phyloP scores from a whole-genome alignment of 257 asterid species.

The Catharanthus roseus region DNA sequence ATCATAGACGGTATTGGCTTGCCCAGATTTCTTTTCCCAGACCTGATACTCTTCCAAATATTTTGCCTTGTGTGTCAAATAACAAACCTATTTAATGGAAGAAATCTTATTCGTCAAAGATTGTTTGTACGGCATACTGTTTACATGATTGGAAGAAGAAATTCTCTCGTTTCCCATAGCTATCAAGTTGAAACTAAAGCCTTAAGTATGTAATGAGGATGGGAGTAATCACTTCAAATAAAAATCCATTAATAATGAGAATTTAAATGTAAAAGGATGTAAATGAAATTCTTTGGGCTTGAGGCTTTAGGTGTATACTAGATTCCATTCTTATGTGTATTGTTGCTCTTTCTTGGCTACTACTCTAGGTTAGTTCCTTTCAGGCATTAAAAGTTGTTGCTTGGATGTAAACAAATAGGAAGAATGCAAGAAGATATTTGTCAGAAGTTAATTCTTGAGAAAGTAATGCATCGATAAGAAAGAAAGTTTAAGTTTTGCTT shows the following conservation, averaged over 20 bases:
- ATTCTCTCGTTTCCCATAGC: neutral
- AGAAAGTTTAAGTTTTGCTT: neutral
- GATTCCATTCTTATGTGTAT: neutral
- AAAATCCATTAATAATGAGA: neutral
- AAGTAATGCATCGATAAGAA: neutral
- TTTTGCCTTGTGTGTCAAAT: neutral
- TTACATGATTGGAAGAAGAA: neutral
- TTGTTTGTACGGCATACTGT: neutral
- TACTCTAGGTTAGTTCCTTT: neutral
- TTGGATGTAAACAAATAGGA: neutral
- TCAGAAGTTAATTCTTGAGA: neutral
- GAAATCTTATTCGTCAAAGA: neutral
- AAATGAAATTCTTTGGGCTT: neutral
- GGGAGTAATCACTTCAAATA: neutral
- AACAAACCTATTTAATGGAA: neutral
- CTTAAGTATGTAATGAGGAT: neutral
- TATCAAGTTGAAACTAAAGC: neutral
- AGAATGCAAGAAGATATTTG: neutral
- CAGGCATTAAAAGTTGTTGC: neutral
- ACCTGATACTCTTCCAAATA: neutral
- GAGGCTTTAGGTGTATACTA: neutral
- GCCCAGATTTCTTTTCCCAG: neutral
- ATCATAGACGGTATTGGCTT: neutral
- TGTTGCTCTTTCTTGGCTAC: neutral
- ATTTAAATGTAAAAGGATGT: neutral